Evolutionary conservation across 257 asterid species (phyloP), one percentile per base, ranked within the genome.

Genomic region (Solanum paucissectum): DNA sequence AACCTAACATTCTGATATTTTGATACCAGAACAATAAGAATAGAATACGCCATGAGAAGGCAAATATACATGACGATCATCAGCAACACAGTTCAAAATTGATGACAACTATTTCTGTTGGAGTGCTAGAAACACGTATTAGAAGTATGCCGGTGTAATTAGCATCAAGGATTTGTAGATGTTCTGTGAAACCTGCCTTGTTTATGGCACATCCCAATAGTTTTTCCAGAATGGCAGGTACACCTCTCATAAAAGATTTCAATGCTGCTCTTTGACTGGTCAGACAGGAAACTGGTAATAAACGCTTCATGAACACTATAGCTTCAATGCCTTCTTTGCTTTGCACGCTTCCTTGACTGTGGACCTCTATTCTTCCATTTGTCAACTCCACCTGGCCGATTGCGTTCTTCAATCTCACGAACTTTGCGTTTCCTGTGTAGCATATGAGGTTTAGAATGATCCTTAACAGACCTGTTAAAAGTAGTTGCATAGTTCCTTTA

Each of bases 361-460:
- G 88, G 88, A 84, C 91, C 94, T 73, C 86, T 90, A 32, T 49
- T 90, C 92, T 94, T 96, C 99, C 99, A 96, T 90, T 95, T 96
- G 87, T 86, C 94, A 72, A 94, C 98, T 72, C 96, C 96, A 55
- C 58, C 97, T 64, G 98, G 96, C 69, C 95, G 91, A 83, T 93
- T 93, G 74, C 89, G 89, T 73, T 93, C 97, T 92, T 95, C 98
- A 90, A 96, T 96, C 94, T 96, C 95, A 7, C 91, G 88, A 89
- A 96, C 98, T 92, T 96, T 96, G 40, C 98, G 98, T 87, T 95
- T 96, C 92, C 99, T 96, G 93, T 86, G 90, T 33, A 64, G 29
- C 85, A 81, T 46, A 81, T 29, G 40, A 29, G 42, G 85, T 14
- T 46, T 32, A 81, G 85, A 81, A 81, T 9, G 85, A 46, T 74